Percentiles rank a stretch among this genome's conserved stretches.
phyloP scores from a whole-genome alignment of 2,329 filamentous ascomycete genomes.

The Penicillium expansum region DNA sequence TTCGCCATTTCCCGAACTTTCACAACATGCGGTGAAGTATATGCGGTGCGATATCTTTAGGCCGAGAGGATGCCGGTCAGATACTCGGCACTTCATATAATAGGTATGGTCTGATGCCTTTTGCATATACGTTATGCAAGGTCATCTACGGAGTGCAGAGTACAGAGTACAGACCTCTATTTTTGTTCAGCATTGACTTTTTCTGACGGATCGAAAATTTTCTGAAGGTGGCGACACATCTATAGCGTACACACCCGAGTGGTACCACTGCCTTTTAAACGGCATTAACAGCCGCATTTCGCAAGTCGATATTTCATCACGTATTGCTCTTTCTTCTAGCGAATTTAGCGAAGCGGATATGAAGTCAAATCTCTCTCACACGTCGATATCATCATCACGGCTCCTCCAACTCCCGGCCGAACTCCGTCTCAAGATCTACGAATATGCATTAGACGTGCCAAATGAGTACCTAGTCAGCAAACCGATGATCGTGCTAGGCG shows the following conservation, averaged over 20 bases:
- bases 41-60: neutral
- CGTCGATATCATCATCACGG: conserved; percentile 8
- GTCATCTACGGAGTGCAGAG: neutral
- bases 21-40: neutral
- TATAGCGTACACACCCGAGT: conserved; percentile 2
- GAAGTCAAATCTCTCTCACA: neutral
- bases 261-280: neutral
- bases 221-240: conserved; percentile 9
- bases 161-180: neutral
- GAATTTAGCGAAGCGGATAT: neutral
- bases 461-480: conserved; percentile 32
- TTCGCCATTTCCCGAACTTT: neutral
- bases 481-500: conserved; percentile 35
- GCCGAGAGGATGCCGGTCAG: neutral
- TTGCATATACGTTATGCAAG: neutral
- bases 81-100: neutral
- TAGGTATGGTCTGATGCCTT: conserved; percentile 2
- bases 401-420: conserved; percentile 32
- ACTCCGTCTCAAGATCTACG: conserved; percentile 36
- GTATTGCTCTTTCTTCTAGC: neutral
- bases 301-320: neutral
- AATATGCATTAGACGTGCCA: conserved; percentile 30
- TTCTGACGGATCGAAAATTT: neutral
- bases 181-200: neutral
- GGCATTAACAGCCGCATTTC: neutral